Conservation (phyloP, 345 rosid genomes). For the Odontarrhena argentea region DNA sequence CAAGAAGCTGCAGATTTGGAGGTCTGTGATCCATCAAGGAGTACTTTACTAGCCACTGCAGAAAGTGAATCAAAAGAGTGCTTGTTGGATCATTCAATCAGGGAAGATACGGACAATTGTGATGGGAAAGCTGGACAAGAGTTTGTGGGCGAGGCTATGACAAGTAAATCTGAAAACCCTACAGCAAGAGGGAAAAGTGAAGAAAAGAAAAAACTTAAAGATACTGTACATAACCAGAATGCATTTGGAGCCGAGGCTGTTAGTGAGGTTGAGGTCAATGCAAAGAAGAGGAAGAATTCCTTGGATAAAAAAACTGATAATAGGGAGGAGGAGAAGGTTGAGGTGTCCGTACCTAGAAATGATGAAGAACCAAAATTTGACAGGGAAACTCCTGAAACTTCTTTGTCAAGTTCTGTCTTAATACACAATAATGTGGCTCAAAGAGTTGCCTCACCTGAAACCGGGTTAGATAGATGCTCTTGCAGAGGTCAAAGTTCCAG, state of each 20-base stretch:
- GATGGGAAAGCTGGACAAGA: constrained; percentile 12
- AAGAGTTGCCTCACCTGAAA: constrained; percentile 22
- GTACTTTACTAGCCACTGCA: constrained; percentile 3
- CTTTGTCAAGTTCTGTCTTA: constrained; percentile 31
- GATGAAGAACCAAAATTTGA: constrained; percentile 34
- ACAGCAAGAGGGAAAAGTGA: constrained; percentile 3
- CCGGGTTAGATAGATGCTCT: constrained; percentile 31
- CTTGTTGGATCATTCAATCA: constrained; percentile 25
- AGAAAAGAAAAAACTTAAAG: constrained; percentile 19
- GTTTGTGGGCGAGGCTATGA: constrained; percentile 2
- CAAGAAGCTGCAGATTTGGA: constrained; percentile 29
- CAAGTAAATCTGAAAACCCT: constrained; percentile 12
- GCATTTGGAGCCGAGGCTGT: constrained; percentile 21
- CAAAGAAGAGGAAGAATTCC: neutral
- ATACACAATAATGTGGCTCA: constrained; percentile 11
- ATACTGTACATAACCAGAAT: constrained; percentile 20
- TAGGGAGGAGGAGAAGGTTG: constrained; percentile 10
- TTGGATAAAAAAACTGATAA: constrained; percentile 30
- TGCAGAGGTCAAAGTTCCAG: constrained; percentile 42
- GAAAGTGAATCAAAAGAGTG: constrained; percentile 21
- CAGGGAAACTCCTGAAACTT: constrained; percentile 18
- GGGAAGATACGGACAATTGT: constrained; percentile 7
- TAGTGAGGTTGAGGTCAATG: constrained; percentile 16
- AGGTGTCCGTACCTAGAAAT: constrained; percentile 12
- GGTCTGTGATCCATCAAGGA: constrained; percentile 27